These are phyloP conservation scores for Tolypocladium amazonense DNA, from an alignment of 2,329 filamentous ascomycete genomes.

Conservation along the genomic window DNA sequence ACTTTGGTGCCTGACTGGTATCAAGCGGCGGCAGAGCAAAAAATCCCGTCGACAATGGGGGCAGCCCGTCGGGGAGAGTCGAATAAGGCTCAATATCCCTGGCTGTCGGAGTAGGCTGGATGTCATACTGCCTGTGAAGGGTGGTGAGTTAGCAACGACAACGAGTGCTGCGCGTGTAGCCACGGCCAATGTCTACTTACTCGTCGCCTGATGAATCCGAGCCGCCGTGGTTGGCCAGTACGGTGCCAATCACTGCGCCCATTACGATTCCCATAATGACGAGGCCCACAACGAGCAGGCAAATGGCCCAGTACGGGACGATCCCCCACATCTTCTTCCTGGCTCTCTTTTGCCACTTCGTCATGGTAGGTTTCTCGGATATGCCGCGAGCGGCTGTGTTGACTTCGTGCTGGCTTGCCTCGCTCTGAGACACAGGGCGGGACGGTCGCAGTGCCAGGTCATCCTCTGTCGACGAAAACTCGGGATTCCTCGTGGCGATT, in stretches of 20 bases:
- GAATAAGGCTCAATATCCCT: slow-evolving; percentile 41
- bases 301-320: slow-evolving; percentile 52
- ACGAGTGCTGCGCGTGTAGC: background rate
- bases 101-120: slow-evolving; percentile 22
- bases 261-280: slow-evolving; percentile 44
- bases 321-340: slow-evolving; percentile 46
- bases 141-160: background rate
- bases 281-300: slow-evolving; percentile 35
- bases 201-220: slow-evolving; percentile 7
- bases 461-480: slow-evolving; percentile 47
- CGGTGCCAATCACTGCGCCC: slow-evolving; percentile 35
- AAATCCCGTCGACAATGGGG: slow-evolving; percentile 41
- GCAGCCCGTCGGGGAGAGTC: slow-evolving; percentile 38
- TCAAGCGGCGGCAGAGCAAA: slow-evolving; percentile 46
- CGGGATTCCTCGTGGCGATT: slow-evolving; percentile 49
- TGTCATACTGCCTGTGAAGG: slow-evolving; percentile 8
- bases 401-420: slow-evolving; percentile 42
- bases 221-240: slow-evolving; percentile 8
- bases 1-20: slow-evolving; percentile 35
- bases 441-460: slow-evolving; percentile 40
- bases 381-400: slow-evolving; percentile 35
- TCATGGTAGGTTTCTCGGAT: slow-evolving; percentile 35
- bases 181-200: slow-evolving; percentile 9
- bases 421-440: slow-evolving; percentile 41
- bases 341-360: slow-evolving; percentile 43